Evolutionary conservation across 306 rosid genomes (phyloP), one percentile per base, ranked within the genome.

Genomic region (Mimosa pudica): DNA sequence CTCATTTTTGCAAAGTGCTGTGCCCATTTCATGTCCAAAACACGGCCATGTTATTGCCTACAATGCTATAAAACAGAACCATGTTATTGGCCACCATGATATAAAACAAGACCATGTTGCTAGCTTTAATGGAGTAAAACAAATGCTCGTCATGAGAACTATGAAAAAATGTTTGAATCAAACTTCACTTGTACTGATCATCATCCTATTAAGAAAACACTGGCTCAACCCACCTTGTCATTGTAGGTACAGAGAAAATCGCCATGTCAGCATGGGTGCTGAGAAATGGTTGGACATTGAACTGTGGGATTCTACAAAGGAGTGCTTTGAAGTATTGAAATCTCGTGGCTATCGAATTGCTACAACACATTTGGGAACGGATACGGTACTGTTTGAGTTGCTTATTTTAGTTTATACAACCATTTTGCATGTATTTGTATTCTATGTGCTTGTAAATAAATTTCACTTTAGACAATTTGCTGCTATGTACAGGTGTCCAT

Each of bases 241-340:
- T 75, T 81, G 74, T 89, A 94, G 98, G 89, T 94, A 91, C 74
- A 94, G 88, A 83, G 97, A 92, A 47, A 94, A 92, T 82, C 97
- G 97, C 14, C 98, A 95, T 85, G 98, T 92, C 44, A 95, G 98
- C 92, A 95, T 91, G 98, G 98, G 98, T 60, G 98, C 97, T 0
- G 98, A 95, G 92, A 92, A 95, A 89, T 95, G 98, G 98, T 84
- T 95, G 89, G 98, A 95, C 84, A 95, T 95, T 85, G 98, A 92
- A 81, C 80, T 95, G 18, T 95, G 98, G 98, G 89, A 88, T 86
- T 82, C 98, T 78, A 51, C 88, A 4, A 65, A 78, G 78, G 97
- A 91, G 52, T 95, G 98, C 88, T 95, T 92, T 80, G 66, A 84
- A 76, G 85, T 75, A 75, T 85, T 95, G 70, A 91, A 85, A 77